phyloP scores from a whole-genome alignment of 441 rosid species.

The Erysimum cheiri region DNA sequence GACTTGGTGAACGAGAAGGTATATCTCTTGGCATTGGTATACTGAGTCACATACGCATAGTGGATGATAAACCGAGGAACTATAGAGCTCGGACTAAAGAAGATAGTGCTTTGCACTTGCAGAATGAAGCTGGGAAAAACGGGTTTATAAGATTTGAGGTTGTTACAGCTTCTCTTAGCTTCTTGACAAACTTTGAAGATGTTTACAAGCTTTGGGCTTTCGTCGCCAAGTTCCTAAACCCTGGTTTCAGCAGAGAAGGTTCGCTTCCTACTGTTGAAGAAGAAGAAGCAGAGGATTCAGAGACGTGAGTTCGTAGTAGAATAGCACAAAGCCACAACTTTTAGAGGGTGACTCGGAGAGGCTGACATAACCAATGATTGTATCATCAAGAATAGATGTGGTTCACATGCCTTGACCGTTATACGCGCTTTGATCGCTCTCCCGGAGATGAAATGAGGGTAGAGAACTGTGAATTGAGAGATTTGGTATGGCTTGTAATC shows the following conservation, averaged over 20 bases:
- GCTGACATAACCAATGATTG: slow-evolving; percentile 31
- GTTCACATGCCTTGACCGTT: slow-evolving; percentile 17
- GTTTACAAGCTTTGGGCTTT: slow-evolving; percentile 93
- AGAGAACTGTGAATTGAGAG: slow-evolving; percentile 15
- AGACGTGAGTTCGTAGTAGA: slow-evolving; percentile 46
- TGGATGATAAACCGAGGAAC: slow-evolving; percentile 64
- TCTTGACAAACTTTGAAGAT: slow-evolving; percentile 94
- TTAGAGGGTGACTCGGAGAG: slow-evolving; percentile 28
- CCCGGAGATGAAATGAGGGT: slow-evolving; percentile 12
- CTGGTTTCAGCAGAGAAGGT: slow-evolving; percentile 69
- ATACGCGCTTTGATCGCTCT: slow-evolving; percentile 17
- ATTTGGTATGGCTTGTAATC: slow-evolving; percentile 36
- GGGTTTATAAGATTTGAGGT: slow-evolving; percentile 83
- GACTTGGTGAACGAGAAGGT: slow-evolving; percentile 91
- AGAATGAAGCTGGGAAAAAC: slow-evolving; percentile 57
- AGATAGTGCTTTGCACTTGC: slow-evolving; percentile 66
- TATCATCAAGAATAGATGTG: slow-evolving; percentile 14
- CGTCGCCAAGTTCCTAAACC: slow-evolving; percentile 84
- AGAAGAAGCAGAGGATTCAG: slow-evolving; percentile 49
- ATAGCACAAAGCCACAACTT: slow-evolving; percentile 13
- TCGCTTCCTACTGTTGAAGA: slow-evolving; percentile 80
- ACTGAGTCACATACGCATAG: slow-evolving; percentile 77
- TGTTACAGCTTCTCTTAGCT: slow-evolving; percentile 93
- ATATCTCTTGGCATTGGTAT: slow-evolving; percentile 86
- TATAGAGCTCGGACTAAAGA: slow-evolving; percentile 59